Evolutionary conservation across 768 basidiomycete genomes (phyloP), one percentile per base, ranked within the genome.

Genomic region (Phaeolepiota aurea): DNA sequence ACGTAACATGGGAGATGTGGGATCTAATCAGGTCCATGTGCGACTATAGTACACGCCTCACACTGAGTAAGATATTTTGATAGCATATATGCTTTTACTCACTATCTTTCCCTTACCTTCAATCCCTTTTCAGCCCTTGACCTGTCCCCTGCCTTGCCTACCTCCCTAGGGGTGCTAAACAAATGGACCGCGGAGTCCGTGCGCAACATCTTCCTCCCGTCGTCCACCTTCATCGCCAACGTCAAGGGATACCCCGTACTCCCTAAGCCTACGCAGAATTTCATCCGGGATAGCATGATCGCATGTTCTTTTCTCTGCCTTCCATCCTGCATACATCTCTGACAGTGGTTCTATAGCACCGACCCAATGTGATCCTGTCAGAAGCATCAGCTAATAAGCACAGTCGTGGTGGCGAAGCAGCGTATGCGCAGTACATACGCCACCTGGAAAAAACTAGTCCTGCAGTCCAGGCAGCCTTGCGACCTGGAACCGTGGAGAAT

Each of bases 1-100:
- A 81, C 50, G 74, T 69, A 4, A 89, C 87, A 0, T 99, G 96
- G 94, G 96, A 98, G 58, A 94, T 93, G 79, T 99, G 96, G 96
- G 96, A 98, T 58, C 73, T 84, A 35, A 88, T 99, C 43, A 72
- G 93, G 45, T 82, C 83, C 2, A 74, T 94, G 22, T 99, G 96
- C 58, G 82, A 82, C 43, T 94, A 92, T 58, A 79, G 77, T 54
- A 66, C 72, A 20, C 74, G 87, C 19, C 54, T 91, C 44, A 82
- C 82, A 2, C 54, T 88, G 42, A 82, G 87, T 90, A 57, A 48
- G 72, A 61, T 35, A 12, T 20, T 25, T 21, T 21, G n/a, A 32
- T 18, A 20, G 10, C 28, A 31, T 31, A 31, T 16, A n/a, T 35
- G 33, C 9, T 19, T 25, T 44, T 19, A 43, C 40, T 32, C 39